Base-by-base conservation (phyloP, 805 yeast species). In the Spathaspora arborariae region DNA sequence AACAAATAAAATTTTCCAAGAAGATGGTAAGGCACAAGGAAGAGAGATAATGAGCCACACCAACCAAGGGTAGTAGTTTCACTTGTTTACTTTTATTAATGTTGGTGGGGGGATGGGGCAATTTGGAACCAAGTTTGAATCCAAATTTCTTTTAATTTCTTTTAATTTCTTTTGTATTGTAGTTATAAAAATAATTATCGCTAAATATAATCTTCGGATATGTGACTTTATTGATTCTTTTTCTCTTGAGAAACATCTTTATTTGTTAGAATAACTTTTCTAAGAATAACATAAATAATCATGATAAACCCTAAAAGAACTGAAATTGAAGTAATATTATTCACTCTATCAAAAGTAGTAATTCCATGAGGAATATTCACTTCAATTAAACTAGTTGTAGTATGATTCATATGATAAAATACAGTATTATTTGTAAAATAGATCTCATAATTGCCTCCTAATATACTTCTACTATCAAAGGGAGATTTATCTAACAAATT, bases 391-490 rank as follows among this genome's bases (percentile, higher is more conserved):
- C 35, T 20, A 2, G 3, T 3, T 7, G 9, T 3, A 13, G 40
- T 41, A 39, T 42, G 26, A 16, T 42, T 27, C 6, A 57, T 53
- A 45, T 68, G 74, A 48, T 65, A 72, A 49, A 69, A 72, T 6
- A 68, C 68, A 2, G 76, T 66, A 48, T 70, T 64, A 16, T 66
- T 59, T 11, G 75, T 70, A 52, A 72, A 72, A 46, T 59, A 66
- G 19, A 56, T 50, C 51, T 68, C 69, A 50, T 57, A 71, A 20
- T 59, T 42, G 13, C 50, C 52, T 1, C 75, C 75, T 18, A 65
- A 47, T 7, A 41, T 41, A 10, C 35, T 18, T 37, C 52, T 59
- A 45, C 59, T 62, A 47, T 67, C 67, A 43, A 72, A 72, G 1
- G 77, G 76, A 9, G 73, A 69, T 13, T 57, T 55, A 11, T 51